Evolutionary conservation across 352 stramenopile genomes (phyloP).

Genomic region (Globisporangium cylindrosporum): DNA sequence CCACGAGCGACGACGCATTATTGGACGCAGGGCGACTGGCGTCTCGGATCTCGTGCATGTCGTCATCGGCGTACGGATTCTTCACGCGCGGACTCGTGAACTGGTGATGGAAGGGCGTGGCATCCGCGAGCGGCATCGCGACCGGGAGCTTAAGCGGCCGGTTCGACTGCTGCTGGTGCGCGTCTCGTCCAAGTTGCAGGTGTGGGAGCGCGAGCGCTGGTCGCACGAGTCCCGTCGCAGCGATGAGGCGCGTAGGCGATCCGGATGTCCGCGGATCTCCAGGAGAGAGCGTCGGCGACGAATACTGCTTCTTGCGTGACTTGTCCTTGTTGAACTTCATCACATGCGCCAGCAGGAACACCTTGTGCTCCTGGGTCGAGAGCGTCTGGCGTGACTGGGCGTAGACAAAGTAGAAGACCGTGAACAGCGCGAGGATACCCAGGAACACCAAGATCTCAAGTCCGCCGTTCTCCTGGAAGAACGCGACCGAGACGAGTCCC

Average conservation of each 20-base stretch:
- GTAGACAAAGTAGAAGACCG: constrained; percentile 28
- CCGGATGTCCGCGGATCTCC: not conserved
- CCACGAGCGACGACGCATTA: not conserved
- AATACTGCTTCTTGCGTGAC: constrained; percentile 15
- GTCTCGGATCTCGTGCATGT: constrained; percentile 10
- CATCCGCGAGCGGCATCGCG: not conserved
- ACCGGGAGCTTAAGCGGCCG: constrained; percentile 11
- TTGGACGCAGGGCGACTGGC: not conserved
- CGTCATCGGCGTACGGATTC: constrained; percentile 11
- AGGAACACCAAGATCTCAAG: constrained; percentile 21
- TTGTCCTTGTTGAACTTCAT: constrained; percentile 26
- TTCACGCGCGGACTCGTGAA: constrained; percentile 10
- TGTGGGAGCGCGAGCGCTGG: constrained; percentile 1
- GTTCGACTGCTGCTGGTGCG: constrained; percentile 1
- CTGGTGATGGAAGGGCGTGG: constrained; percentile 18
- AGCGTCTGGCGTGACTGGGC: constrained; percentile 30
- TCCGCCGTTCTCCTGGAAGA: constrained; percentile 28
- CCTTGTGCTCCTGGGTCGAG: constrained; percentile 29
- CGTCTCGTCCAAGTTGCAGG: constrained; percentile 3
- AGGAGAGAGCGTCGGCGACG: not conserved
- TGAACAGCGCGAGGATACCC: constrained; percentile 18
- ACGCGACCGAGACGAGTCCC: constrained; percentile 23
- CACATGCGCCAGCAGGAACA: constrained; percentile 35
- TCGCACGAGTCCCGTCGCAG: constrained; percentile 13
- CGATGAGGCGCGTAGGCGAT: constrained; percentile 14